A percentile compares a stretch with the other conserved stretches of the same genome.
These are phyloP conservation scores for Chondrus crispus DNA, from an alignment of 23 red algal species.

Conservation along the genomic window DNA sequence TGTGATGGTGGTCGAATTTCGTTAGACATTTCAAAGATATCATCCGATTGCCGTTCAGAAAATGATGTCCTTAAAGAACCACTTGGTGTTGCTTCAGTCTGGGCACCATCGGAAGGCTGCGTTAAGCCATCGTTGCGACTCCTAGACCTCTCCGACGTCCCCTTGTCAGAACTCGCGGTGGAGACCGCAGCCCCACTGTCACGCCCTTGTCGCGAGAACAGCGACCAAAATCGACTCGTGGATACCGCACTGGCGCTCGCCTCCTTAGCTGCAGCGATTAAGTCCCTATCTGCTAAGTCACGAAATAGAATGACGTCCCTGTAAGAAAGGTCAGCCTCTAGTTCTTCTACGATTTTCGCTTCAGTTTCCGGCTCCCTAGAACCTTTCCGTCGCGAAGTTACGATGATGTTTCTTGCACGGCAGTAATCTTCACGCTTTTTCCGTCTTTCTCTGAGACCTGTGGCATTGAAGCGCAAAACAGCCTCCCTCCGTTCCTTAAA, in stretches of 20 bases:
- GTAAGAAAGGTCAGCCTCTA: slow-evolving; percentile 39
- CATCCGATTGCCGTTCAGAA: not conserved
- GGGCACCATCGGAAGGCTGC: not conserved
- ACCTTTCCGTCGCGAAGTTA: slow-evolving; percentile 18
- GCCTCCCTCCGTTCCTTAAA: slow-evolving; percentile 63
- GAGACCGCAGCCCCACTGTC: not conserved
- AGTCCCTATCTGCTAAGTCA: slow-evolving; percentile 45
- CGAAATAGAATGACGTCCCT: slow-evolving; percentile 65
- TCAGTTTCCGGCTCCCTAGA: slow-evolving; percentile 36
- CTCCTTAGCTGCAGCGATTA: not conserved
- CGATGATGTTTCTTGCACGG: slow-evolving; percentile 31
- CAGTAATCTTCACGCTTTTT: slow-evolving; percentile 59
- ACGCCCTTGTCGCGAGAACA: slow-evolving; percentile 34
- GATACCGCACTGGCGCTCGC: not conserved
- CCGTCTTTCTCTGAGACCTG: slow-evolving; percentile 43
- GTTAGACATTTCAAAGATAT: not conserved
- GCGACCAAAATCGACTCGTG: slow-evolving; percentile 56
- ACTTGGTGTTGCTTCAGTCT: not conserved
- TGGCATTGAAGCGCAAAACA: slow-evolving; percentile 33
- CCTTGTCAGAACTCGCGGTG: not conserved
- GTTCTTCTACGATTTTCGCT: slow-evolving; percentile 3
- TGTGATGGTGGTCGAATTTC: not conserved
- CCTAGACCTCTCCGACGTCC: not conserved
- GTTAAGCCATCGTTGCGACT: not conserved
- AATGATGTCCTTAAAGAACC: not conserved